Conservation (phyloP, 495 filamentous ascomycete genomes). For the Penicillium atrosanguineum region DNA sequence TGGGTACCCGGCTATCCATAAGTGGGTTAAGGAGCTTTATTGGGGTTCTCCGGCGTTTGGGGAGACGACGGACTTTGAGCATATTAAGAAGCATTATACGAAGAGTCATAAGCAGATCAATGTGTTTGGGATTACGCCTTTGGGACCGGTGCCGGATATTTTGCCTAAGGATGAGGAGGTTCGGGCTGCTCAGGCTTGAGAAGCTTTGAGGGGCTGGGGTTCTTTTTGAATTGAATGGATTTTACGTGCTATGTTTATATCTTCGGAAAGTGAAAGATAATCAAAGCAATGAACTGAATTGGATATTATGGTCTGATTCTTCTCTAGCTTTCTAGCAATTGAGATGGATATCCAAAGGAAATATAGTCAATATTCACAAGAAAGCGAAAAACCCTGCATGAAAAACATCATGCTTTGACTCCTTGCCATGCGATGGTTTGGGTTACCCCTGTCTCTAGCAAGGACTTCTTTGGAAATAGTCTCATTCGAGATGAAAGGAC, state of each 20-base stretch:
- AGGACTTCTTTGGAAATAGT: not conserved
- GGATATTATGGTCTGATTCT: not conserved
- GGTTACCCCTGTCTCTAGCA: slow-evolving; percentile 8
- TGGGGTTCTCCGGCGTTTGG: slow-evolving; percentile 63
- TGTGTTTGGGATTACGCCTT: slow-evolving; percentile 59
- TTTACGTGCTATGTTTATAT: not conserved
- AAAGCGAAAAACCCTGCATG: slow-evolving; percentile 14
- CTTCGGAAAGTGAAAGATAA: too few relatives aligned
- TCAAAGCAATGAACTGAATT: not conserved
- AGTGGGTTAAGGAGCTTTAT: slow-evolving; percentile 65
- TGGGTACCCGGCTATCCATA: slow-evolving; percentile 68
- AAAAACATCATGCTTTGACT: slow-evolving; percentile 25
- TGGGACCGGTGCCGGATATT: slow-evolving; percentile 63
- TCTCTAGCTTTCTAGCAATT: not conserved
- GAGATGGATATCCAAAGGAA: slow-evolving; percentile 3
- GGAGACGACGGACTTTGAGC: slow-evolving; percentile 66
- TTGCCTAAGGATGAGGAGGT: slow-evolving; percentile 61
- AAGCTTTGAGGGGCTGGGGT: not conserved
- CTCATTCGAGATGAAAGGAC: slow-evolving; percentile 1
- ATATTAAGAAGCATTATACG: slow-evolving; percentile 72
- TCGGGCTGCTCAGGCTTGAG: slow-evolving; percentile 44
- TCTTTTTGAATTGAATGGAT: not conserved
- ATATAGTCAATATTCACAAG: slow-evolving; percentile 15
- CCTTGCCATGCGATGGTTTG: slow-evolving; percentile 36
- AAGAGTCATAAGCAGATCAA: slow-evolving; percentile 72